A percentile compares a stretch with the other conserved stretches of the same genome.
Evolutionary conservation across 2,329 filamentous ascomycete genomes (phyloP).

Genomic region (Fusarium hainanense): DNA sequence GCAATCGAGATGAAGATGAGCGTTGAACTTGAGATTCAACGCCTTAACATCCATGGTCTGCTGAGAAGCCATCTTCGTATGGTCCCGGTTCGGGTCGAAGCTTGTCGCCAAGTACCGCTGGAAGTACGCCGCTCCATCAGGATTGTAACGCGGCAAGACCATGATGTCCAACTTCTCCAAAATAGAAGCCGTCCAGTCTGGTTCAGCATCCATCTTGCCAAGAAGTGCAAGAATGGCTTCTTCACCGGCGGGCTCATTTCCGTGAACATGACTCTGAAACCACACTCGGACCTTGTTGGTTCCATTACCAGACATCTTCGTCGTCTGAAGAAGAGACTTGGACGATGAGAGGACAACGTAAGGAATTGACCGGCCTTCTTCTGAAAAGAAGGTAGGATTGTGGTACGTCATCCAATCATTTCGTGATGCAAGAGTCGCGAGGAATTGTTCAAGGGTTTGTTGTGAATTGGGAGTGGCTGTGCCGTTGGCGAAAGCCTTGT

Average conservation of each 20-base stretch:
- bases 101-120: slow-evolving; percentile 46
- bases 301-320: neutral
- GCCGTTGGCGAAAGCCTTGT: slow-evolving; percentile 20
- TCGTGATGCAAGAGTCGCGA: slow-evolving; percentile 1
- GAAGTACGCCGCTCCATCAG: slow-evolving; percentile 50
- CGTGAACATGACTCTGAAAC: slow-evolving; percentile 49
- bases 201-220: slow-evolving; percentile 46
- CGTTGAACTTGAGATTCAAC: slow-evolving; percentile 44
- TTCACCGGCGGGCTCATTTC: slow-evolving; percentile 50
- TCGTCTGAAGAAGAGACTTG: neutral
- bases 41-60: slow-evolving; percentile 49
- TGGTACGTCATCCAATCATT: slow-evolving; percentile 36
- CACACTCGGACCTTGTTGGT: slow-evolving; percentile 47
- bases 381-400: slow-evolving; percentile 20
- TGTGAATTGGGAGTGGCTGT: slow-evolving; percentile 25
- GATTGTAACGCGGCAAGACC: slow-evolving; percentile 49
- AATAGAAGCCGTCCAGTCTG: slow-evolving; percentile 45
- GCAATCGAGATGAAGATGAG: slow-evolving; percentile 48
- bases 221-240: slow-evolving; percentile 46
- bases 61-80: slow-evolving; percentile 48
- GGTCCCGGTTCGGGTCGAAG: slow-evolving; percentile 50
- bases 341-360: slow-evolving; percentile 24
- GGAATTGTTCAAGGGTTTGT: slow-evolving; percentile 11
- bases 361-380: slow-evolving; percentile 31
- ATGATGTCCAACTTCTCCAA: slow-evolving; percentile 47